Conservation (phyloP, 2,329 filamentous ascomycete genomes). For the Biscogniauxia marginata region DNA sequence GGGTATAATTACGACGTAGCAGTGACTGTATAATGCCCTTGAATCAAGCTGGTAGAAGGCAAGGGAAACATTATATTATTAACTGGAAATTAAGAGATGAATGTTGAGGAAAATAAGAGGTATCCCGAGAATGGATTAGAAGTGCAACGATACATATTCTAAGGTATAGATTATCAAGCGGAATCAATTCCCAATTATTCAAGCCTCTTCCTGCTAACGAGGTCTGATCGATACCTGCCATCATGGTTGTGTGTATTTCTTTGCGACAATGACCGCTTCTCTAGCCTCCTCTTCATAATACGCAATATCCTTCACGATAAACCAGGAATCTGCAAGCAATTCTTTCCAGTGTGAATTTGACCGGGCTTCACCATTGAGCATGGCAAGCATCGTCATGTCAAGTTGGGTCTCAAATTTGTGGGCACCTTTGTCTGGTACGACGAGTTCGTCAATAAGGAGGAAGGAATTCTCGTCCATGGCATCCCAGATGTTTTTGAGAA, state of each 20-base stretch:
- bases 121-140: too few relatives aligned
- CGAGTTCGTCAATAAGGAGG: conserved; percentile 15
- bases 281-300: conserved; percentile 18
- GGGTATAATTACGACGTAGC: too few relatives aligned
- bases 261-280: conserved; percentile 15
- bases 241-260: too few relatives aligned
- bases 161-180: too few relatives aligned
- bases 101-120: too few relatives aligned
- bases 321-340: conserved; percentile 8
- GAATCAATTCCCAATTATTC: too few relatives aligned
- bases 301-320: conserved; percentile 14
- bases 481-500: conserved; percentile 12
- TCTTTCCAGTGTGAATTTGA: conserved; percentile 13
- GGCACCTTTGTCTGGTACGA: conserved; percentile 12
- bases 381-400: conserved; percentile 16
- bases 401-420: conserved; percentile 16
- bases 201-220: background rate
- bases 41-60: too few relatives aligned
- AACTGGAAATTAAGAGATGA: too few relatives aligned
- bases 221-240: background rate
- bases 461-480: conserved; percentile 13
- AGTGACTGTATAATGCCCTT: too few relatives aligned
- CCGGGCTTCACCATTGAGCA: conserved; percentile 19
- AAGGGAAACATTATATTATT: too few relatives aligned
- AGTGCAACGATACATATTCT: too few relatives aligned